Conservation (phyloP, 306 rosid genomes). For the Castanea mollissima region DNA sequence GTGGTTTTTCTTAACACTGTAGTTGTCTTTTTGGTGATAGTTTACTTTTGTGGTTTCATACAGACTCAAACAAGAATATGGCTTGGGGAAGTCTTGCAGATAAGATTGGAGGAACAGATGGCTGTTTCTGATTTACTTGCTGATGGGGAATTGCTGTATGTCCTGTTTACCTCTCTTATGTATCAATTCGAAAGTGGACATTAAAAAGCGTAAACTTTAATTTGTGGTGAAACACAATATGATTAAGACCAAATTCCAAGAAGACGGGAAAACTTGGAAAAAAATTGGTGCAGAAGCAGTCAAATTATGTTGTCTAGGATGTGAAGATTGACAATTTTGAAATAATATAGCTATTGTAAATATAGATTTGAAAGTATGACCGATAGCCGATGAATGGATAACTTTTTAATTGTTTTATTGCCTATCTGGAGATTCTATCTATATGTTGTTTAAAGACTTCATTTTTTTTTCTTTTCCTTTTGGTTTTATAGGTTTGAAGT, state of each 20-base stretch:
- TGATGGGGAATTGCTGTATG: slow-evolving; percentile 56
- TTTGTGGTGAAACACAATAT: not conserved
- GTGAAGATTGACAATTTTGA: not conserved
- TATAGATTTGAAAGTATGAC: not conserved
- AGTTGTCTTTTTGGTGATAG: no score
- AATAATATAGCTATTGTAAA: not conserved
- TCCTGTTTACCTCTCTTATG: not conserved
- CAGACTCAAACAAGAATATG: slow-evolving; percentile 60
- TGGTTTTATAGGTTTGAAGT: slow-evolving; percentile 43
- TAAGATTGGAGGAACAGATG: slow-evolving; percentile 39
- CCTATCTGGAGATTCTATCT: slow-evolving; percentile 5
- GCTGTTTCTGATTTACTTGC: slow-evolving; percentile 46
- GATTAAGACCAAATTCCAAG: not conserved
- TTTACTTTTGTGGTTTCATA: slow-evolving; percentile 14
- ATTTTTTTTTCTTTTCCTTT: not conserved
- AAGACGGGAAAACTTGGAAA: not conserved
- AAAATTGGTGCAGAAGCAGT: not conserved
- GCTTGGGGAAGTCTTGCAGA: slow-evolving; percentile 56
- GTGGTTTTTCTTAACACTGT: no score
- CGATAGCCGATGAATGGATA: not conserved
- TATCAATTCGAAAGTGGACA: not conserved
- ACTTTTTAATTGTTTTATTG: not conserved
- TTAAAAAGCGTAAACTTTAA: not conserved
- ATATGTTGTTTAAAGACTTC: slow-evolving; percentile 8
- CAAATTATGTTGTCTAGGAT: not conserved